Evolutionary conservation across 179 eudicot genomes (phyloP).

Genomic region (Silene noctiflora): DNA sequence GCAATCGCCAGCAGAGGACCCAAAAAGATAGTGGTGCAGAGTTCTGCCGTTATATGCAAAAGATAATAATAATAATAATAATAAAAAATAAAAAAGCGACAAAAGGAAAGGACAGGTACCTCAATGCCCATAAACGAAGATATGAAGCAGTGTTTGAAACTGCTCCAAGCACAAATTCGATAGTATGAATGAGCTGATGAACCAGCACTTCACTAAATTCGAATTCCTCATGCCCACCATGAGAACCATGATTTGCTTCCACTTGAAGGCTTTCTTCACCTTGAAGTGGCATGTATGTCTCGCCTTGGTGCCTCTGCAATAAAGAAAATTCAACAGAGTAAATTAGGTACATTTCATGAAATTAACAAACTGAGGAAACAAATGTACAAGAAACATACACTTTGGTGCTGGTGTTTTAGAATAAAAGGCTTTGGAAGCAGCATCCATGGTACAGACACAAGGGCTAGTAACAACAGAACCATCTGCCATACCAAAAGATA

Average conservation of each 20-base stretch:
- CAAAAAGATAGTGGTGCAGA: neutral
- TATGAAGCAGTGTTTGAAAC: conserved; percentile 85
- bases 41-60: neutral
- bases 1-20: neutral
- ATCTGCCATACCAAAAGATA: conserved; percentile 35
- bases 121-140: conserved; percentile 78
- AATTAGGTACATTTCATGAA: neutral
- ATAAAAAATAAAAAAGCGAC: too few species aligned
- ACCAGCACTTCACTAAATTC: conserved; percentile 73
- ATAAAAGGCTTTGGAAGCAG: conserved; percentile 77
- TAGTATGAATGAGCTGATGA: conserved; percentile 74
- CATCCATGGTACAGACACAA: conserved; percentile 89
- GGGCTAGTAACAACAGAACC: conserved; percentile 52
- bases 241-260: conserved; percentile 48
- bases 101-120: conserved; percentile 28
- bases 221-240: conserved; percentile 59
- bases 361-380: neutral
- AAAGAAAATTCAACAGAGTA: conserved; percentile 1
- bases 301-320: conserved; percentile 67
- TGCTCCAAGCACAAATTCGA: conserved; percentile 77
- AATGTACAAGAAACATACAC: conserved; percentile 35
- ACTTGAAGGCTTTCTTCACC: conserved; percentile 42
- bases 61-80: neutral
- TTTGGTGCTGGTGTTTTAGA: conserved; percentile 63
- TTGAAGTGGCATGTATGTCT: conserved; percentile 42